Evolutionary conservation across 2,329 filamentous ascomycete genomes (phyloP), one percentile per base, ranked within the genome.

Genomic region (Gnomoniopsis sp.): DNA sequence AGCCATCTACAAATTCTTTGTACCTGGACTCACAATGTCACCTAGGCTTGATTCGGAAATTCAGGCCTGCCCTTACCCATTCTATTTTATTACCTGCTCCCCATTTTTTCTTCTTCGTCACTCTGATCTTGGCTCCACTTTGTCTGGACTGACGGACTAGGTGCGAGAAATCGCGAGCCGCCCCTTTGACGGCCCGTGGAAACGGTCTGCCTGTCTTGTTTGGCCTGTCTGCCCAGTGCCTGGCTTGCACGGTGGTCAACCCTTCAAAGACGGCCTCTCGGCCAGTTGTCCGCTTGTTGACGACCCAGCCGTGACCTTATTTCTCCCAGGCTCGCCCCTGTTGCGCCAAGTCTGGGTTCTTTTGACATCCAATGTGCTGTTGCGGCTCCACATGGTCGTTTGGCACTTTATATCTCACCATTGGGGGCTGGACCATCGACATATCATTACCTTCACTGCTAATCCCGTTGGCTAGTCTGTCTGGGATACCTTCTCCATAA

Each of bases 31-130:
- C 44, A 47, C 10, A 47, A 46, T 17, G 30, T 26, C 43, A 34
- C 26, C 55, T 48, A 57, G 55, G 26, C 38, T 43, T 53, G 26
- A 30, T 41, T 50, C 46, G 51, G 55, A 44, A 57, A 50, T 59
- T 55, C 57, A 59, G 52, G 52, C 57, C 52, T 59, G 57, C 53
- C 51, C 49, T 55, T 59, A 59, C 54, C 57, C 57, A 59, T 59
- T 48, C 47, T 46, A 48, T 59, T 59, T 59, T 55, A 59, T 59
- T 44, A 44, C 43, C 43, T 44, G 55, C 53, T 52, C 55, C 55
- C 55, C 46, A 50, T 41, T 34, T 50, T 50, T 53, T 53, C 53
- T 22, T 55, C 55, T 48, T 41, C 41, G 30, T 51, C 53, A 36
- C 33, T 58, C 56, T 44, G 26, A 8, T 26, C 17, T 33, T 49